Percentiles rank a stretch among this genome's conserved stretches.
Conservation (phyloP, 805 yeast species). For the Ogataea sp. region DNA sequence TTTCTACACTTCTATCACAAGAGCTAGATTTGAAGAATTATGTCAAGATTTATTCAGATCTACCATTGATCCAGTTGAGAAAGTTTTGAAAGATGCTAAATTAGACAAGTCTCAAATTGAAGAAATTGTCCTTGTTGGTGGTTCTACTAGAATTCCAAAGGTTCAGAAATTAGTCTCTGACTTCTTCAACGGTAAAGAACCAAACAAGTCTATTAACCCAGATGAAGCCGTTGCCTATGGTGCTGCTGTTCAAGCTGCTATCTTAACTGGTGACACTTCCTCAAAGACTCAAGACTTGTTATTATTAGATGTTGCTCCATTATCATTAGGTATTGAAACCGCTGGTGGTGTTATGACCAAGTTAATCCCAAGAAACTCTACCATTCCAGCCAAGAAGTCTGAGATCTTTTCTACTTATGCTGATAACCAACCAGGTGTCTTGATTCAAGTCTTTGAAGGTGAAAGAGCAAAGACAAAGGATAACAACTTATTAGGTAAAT, state of each 20-base stretch:
- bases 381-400: slow-evolving; percentile 69
- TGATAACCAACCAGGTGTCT: slow-evolving; percentile 80
- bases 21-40: slow-evolving; percentile 96
- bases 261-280: slow-evolving; percentile 91
- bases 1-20: slow-evolving; percentile 91
- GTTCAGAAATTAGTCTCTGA: slow-evolving; percentile 92
- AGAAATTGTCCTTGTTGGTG: slow-evolving; percentile 95
- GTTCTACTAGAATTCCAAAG: slow-evolving; percentile 97
- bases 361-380: slow-evolving; percentile 67
- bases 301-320: slow-evolving; percentile 93
- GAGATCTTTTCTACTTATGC: slow-evolving; percentile 76
- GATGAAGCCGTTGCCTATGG: slow-evolving; percentile 99
- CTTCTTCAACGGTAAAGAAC: slow-evolving; percentile 96
- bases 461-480: slow-evolving; percentile 73
- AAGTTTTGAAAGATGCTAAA: slow-evolving; percentile 85
- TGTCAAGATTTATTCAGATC: slow-evolving; percentile 93
- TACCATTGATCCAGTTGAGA: slow-evolving; percentile 91
- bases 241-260: slow-evolving; percentile 98
- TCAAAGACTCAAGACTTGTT: slow-evolving; percentile 93
- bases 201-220: slow-evolving; percentile 93
- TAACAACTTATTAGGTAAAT: slow-evolving; percentile 69
- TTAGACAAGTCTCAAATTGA: slow-evolving; percentile 84
- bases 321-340: slow-evolving; percentile 77
- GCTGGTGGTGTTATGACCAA: slow-evolving; percentile 81
- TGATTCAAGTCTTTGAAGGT: slow-evolving; percentile 73